Base-by-base conservation (phyloP, 768 basidiomycete species). In the Mycena rosella region DNA sequence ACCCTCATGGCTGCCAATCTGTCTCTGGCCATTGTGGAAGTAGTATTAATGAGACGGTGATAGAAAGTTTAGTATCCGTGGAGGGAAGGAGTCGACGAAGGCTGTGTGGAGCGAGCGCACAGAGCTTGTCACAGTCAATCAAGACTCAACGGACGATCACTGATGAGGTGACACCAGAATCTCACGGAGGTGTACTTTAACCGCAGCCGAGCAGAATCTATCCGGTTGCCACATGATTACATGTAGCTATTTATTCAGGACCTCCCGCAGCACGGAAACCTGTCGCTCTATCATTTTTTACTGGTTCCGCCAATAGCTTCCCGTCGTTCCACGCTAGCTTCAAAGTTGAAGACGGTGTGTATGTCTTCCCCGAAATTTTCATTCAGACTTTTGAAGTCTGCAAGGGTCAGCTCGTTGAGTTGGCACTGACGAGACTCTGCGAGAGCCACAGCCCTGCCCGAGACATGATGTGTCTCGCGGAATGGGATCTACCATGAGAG, bases 381-480 rank as follows among this genome's bases (percentile, higher is more conserved):
- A 71, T 88, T 90, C 71, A 99, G 83, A 38, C 78, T 78, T 76
- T 92, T 88, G 83, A 89, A 96, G 78, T 99, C 95, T 38, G 89
- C 81, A 55, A 96, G 83, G 1, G 89, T 85, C 67, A 99, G 86
- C 56, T 93, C 89, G 69, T 94, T 90, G 45, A 99, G 85, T 74
- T 94, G 92, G 73, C 92, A 91, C 66, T 87, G 85, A 36, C 89
- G 88, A 47, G 90, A 83, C 78, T 99, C 98, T 0, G 97, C 97
- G 42, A 98, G 85, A 2, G 97, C 96, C 51, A 99, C 97, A 22
- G 97, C 96, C 17, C 95, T 91, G 5, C 98, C 98, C 5, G 98
- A 98, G 72, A 99, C 90, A 78, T 99, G 98, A 77, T 99, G 98
- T 1, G 98, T 99, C 80, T 98, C 96, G 48, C 98, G 91, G 89